Evolutionary conservation across 2,329 filamentous ascomycete genomes (phyloP), one percentile per base, ranked within the genome.

Genomic region (Botrytis medusae): DNA sequence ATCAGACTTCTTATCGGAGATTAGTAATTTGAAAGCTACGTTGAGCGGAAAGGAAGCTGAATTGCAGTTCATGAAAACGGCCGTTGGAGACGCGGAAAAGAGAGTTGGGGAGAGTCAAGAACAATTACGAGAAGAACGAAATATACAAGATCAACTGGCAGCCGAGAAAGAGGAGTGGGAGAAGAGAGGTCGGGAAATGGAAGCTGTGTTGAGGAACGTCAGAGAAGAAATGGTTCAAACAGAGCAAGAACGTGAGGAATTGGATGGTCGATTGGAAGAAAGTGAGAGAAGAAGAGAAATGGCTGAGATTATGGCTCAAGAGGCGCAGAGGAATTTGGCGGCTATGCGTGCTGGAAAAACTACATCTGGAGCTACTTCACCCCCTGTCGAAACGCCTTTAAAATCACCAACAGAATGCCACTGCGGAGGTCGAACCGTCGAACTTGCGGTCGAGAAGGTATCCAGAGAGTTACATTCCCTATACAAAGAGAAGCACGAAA

Each of bases 401-500:
- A 71, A 84, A n/a, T 79, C 78, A 64, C 71, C 77, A 25, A 78
- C 76, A 4, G 79, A 79, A 59, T 78, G 78, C 64, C 72, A 64
- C 44, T 79, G 77, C 62, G 77, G 77, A 78, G 72, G 81, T 71
- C 78, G 84, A 77, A 94, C 97, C 76, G 92, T 97, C 68, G 95
- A 98, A 80, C 87, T 93, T 62, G 92, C 92, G 2, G 92, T 95
- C 34, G 94, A 97, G 83, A 94, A 95, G 77, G 94, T 98, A 59
- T 95, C 95, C n/a, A 89, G 94, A 44, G 96, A 99, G 81, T 87
- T 99, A 59, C 96, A 99, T 81, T 88, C 91, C 0, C 87, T 97
- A 18, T 99, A 99, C 87, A 98, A 98, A 85, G 91, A 92, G 81
- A 99, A 99, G 84, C 96, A 99, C 82, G 95, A 98, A 84, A 93